Conservation (phyloP, 2,329 filamentous ascomycete genomes). For the Lachnellula subtilissima region DNA sequence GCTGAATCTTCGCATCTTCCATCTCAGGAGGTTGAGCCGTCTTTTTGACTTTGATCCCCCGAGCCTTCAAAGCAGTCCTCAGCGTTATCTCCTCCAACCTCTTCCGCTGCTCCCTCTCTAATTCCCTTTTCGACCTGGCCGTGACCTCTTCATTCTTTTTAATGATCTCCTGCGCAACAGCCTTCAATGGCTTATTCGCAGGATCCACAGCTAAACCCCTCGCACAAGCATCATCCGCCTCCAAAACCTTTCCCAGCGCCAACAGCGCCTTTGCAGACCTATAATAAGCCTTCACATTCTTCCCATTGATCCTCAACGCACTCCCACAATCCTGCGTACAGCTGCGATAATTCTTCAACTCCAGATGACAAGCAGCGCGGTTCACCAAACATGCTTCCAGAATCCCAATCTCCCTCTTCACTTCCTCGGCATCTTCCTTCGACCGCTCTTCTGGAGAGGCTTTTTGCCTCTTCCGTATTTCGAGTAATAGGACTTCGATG, state of each 20-base stretch:
- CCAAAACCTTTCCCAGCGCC: constrained; percentile 69
- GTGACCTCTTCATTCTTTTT: constrained; percentile 52
- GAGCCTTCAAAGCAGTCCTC: constrained; percentile 58
- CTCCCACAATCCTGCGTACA: constrained; percentile 81
- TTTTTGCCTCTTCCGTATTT: constrained; percentile 52
- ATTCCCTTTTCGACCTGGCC: constrained; percentile 50
- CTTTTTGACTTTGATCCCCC: constrained; percentile 63
- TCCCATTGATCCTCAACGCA: constrained; percentile 71
- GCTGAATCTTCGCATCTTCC: constrained; percentile 71
- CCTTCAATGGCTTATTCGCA: constrained; percentile 60
- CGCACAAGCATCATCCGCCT: constrained; percentile 75
- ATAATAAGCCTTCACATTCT: constrained; percentile 87
- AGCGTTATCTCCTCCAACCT: constrained; percentile 58
- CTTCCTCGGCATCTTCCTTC: constrained; percentile 39
- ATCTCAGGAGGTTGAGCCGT: constrained; percentile 76
- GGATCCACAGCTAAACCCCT: constrained; percentile 70
- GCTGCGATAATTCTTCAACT: constrained; percentile 81
- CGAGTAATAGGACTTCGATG: constrained; percentile 63
- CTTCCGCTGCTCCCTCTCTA: constrained; percentile 49
- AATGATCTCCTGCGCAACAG: constrained; percentile 58
- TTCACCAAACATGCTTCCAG: constrained; percentile 80
- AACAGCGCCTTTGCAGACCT: constrained; percentile 75
- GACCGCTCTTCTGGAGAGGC: constrained; percentile 36
- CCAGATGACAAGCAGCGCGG: constrained; percentile 82
- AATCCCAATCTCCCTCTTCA: constrained; percentile 51